phyloP scores from a whole-genome alignment of 805 yeast genomes.

The Nakazawaea siamensis region DNA sequence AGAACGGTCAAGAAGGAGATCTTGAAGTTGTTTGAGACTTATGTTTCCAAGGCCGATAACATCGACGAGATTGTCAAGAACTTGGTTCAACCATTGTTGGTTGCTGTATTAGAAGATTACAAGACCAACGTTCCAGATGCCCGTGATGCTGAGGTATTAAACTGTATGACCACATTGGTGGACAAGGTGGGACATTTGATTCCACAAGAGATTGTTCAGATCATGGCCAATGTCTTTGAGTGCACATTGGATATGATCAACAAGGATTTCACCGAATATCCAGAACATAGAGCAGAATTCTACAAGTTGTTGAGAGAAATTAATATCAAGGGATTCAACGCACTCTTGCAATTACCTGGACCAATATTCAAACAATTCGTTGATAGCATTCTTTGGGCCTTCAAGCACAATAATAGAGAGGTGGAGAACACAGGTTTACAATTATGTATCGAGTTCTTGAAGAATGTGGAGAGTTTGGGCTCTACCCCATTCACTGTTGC shows the following conservation, averaged over 20 bases:
- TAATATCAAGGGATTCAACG: conserved; percentile 76
- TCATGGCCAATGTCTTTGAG: conserved; percentile 86
- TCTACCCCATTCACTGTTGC: conserved; percentile 68
- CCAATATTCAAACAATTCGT: conserved; percentile 86
- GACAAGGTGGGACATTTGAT: conserved; percentile 80
- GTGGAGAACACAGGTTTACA: conserved; percentile 90
- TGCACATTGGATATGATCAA: conserved; percentile 94
- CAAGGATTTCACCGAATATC: conserved; percentile 92
- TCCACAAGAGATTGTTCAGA: conserved; percentile 81
- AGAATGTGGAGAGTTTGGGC: conserved; percentile 75
- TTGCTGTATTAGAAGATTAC: conserved; percentile 86
- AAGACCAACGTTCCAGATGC: conserved; percentile 87
- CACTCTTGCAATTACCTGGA: conserved; percentile 81
- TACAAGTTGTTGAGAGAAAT: conserved; percentile 85
- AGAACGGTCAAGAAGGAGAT: conserved; percentile 96
- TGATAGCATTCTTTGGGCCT: conserved; percentile 96
- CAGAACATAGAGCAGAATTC: conserved; percentile 96
- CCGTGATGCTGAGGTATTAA: conserved; percentile 94
- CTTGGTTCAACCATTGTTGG: conserved; percentile 73
- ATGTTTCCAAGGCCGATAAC: conserved; percentile 80
- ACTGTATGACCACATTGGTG: conserved; percentile 88
- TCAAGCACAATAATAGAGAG: conserved; percentile 94
- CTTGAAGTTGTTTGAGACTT: conserved; percentile 80
- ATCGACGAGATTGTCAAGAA: conserved; percentile 76
- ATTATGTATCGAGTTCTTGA: conserved; percentile 73